phyloP scores from a whole-genome alignment of 1,284 basidiomycete species.

The Sanghuangporus sanghuang region DNA sequence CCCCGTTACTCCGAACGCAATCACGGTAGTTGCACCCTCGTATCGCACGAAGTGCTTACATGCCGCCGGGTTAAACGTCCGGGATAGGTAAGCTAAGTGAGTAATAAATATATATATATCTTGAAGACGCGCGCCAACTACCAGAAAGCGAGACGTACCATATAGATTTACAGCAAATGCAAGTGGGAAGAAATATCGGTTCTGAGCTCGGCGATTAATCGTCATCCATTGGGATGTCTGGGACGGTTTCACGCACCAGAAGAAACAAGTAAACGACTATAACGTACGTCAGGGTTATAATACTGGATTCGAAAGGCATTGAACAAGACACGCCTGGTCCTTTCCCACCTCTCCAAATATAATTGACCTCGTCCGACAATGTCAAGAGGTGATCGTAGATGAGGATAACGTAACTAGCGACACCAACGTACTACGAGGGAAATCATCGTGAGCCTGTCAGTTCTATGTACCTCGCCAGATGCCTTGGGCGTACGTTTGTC shows the following conservation, averaged over 20 bases:
- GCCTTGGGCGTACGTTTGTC: no score
- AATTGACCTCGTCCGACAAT: conserved; percentile 15
- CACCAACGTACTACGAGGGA: conserved; percentile 11
- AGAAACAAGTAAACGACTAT: conserved; percentile 16
- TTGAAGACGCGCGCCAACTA: neutral
- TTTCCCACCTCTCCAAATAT: conserved; percentile 15
- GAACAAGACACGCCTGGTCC: conserved; percentile 3
- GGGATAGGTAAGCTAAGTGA: conserved; percentile 9
- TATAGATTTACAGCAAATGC: conserved; percentile 16
- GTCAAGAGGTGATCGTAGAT: conserved; percentile 16
- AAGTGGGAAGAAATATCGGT: conserved; percentile 15
- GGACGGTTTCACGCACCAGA: neutral
- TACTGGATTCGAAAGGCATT: neutral
- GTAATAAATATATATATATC: neutral
- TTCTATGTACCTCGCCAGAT: no score
- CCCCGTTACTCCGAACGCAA: conserved; percentile 10
- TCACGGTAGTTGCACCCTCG: conserved; percentile 10
- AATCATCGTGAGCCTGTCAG: neutral
- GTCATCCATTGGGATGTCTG: neutral
- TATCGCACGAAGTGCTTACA: conserved; percentile 12
- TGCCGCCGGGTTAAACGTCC: neutral
- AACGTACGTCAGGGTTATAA: neutral
- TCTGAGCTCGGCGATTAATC: neutral
- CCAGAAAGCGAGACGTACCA: neutral
- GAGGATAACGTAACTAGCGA: conserved; percentile 14